phyloP scores from a whole-genome alignment of 139 green algal genomes.

The Yamagishiella unicocca region DNA sequence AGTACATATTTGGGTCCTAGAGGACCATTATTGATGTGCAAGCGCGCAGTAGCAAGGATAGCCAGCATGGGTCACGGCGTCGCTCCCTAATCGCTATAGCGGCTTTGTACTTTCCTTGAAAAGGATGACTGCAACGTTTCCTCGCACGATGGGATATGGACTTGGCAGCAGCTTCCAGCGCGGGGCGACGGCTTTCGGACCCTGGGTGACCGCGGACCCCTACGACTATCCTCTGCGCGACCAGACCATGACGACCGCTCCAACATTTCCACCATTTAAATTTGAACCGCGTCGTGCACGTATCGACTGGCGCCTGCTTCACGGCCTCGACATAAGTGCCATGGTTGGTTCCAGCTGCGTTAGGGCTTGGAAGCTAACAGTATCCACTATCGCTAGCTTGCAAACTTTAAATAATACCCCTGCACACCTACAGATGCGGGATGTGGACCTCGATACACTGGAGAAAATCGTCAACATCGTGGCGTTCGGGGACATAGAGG shows the following conservation, averaged over 20 bases:
- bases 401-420: neutral
- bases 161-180: neutral
- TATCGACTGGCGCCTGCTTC: constrained; percentile 80
- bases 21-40: too few species aligned
- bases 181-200: neutral
- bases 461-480: constrained; percentile 72
- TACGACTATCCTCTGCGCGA: constrained; percentile 38
- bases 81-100: too few species aligned
- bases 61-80: too few species aligned
- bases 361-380: neutral
- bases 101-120: too few species aligned
- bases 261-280: constrained; percentile 63
- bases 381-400: neutral
- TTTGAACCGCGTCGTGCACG: constrained; percentile 63
- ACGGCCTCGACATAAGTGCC: constrained; percentile 69
- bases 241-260: constrained; percentile 24
- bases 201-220: neutral
- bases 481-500: constrained; percentile 77
- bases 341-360: constrained; percentile 61
- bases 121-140: constrained; percentile 30
- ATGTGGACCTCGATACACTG: constrained; percentile 78
- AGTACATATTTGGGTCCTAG: too few species aligned
- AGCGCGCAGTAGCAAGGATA: too few species aligned
- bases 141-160: constrained; percentile 22
- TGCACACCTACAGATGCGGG: constrained; percentile 56